Base-by-base conservation (phyloP, 2,329 filamentous ascomycete genomes). In the Endocalyx cinctus region DNA sequence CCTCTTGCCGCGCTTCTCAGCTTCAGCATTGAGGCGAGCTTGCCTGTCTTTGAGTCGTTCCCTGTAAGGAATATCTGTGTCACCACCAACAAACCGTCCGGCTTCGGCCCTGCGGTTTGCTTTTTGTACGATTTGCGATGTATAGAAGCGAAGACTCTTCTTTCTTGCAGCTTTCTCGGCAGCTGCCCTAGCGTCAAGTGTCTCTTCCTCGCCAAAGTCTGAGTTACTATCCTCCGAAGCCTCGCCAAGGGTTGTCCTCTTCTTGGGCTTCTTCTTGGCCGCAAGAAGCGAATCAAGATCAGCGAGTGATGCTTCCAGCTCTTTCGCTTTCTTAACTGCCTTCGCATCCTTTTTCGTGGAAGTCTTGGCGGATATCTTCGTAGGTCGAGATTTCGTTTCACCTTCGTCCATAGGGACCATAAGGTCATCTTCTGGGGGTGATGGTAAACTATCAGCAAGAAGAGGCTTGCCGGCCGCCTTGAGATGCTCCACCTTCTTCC, bases 131-230 rank as follows among this genome's bases (percentile, higher is more conserved):
- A 98, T 92, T 58, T 98, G 92, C 4, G 89, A 95, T 3, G 94
- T 97, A 73, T 98, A 98, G 71, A 98, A 98, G 42, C 88, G 84
- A 37, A 98, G 75, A 44, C 79, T 87, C 70, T 94, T 95, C 72
- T 92, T 95, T 60, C 85, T 85, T 39, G 79, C 77, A 0, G 82
- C 85, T 64, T 98, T 98, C 52, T 94, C 87, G 26, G 84, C 85
- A 1, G 87, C 83, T 40, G 90, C 80, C 41, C 80, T 74, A 10
- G 81, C 79, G 34, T 88, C 87, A 38, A 97, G 74, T 4, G 70
- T 66, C 12, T 86, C 82, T 57, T 95, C 88, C 52, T 98, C 92
- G 48, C 90, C 92, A 55, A 98, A 90, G 66, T 98, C 92, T 3
- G 88, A 94, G 50, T 86, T 76, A 41, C 83, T 77, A 32, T 75